A percentile compares a stretch with the other conserved stretches of the same genome.
Conservation (phyloP, 768 basidiomycete species). For the Lactarius sp. region DNA sequence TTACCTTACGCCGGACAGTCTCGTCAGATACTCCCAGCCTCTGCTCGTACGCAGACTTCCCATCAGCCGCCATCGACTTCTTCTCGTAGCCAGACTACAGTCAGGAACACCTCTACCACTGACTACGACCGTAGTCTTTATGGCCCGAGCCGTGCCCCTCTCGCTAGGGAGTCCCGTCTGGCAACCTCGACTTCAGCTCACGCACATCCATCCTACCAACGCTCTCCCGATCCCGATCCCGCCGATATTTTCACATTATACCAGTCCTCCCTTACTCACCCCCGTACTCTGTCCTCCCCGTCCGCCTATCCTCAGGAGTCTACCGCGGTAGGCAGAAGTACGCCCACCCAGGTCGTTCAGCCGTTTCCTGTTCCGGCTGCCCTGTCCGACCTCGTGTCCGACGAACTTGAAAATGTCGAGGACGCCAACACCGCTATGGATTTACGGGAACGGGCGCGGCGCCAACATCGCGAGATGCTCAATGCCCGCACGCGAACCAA, state of each 20-base stretch:
- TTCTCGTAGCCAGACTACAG: too few species aligned
- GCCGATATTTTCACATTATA: not conserved
- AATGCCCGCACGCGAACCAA: not conserved
- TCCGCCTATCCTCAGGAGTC: not conserved
- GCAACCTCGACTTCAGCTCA: not conserved
- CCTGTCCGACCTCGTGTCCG: not conserved
- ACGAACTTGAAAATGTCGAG: not conserved
- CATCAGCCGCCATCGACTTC: too few species aligned
- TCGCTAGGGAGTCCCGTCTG: not conserved
- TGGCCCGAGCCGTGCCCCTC: not conserved
- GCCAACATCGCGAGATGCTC: not conserved
- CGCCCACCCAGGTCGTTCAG: not conserved
- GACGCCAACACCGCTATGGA: not conserved
- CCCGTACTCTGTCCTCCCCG: not conserved
- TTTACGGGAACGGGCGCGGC: constrained; percentile 3
- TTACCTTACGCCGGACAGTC: not conserved
- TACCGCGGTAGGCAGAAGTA: not conserved
- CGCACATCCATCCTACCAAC: not conserved
- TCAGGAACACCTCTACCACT: too few species aligned
- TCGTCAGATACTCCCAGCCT: too few species aligned
- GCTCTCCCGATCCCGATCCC: not conserved
- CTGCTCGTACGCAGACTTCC: too few species aligned
- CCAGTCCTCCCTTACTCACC: not conserved
- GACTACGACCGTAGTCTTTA: not conserved
- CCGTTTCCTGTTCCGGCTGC: not conserved